Evolutionary conservation across 352 stramenopile species (phyloP), one percentile per base, ranked within the genome.

Genomic region (Aphanomyces stellatus): DNA sequence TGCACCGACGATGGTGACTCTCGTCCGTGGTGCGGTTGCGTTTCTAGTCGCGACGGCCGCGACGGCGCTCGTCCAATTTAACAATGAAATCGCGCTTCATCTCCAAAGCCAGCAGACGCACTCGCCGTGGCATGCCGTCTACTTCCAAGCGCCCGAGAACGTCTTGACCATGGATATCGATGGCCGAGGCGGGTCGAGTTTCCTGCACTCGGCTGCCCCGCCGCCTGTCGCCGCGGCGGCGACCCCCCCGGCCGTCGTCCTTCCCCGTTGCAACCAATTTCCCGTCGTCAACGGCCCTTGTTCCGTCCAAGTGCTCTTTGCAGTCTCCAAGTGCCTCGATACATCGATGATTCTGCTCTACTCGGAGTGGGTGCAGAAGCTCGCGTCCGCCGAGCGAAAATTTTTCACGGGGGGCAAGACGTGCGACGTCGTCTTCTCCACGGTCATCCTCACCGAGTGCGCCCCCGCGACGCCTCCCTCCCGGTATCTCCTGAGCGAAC

Each of bases 101-200:
- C 31, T 63, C 33, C 13, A 63, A 48, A 15, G 4, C 30, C 22
- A 41, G 19, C 30, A 31, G 13, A 34, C n/a, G 13, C 27, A 63
- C 22, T 49, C 55, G 3, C 55, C 55, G 19, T 63, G 55, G 55
- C 31, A 34, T 25, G 55, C 55, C 2, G 35, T 51, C 22, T 63
- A 63, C 55, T 33, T 30, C 4, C 31, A 48, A 34, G 55, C 55
- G 22, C 6, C 55, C 24, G 28, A 30, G 8, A 17, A 48, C 4
- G 30, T 63, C 30, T 17, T 51, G 6, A 63, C 55, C 8, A 63
- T 63, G 55, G 55, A 63, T 34, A 17, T 63, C 19, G 55, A 63
- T 30, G 55, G 55, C 22, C n/a, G n/a, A 41, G 55, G 55, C 11
- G 55, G 55, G 6, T 31, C 27, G 5, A 30, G 17, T n/a, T 34